These are phyloP conservation scores for Hura crepitans DNA, from an alignment of 441 rosid species.

Conservation along the genomic window DNA sequence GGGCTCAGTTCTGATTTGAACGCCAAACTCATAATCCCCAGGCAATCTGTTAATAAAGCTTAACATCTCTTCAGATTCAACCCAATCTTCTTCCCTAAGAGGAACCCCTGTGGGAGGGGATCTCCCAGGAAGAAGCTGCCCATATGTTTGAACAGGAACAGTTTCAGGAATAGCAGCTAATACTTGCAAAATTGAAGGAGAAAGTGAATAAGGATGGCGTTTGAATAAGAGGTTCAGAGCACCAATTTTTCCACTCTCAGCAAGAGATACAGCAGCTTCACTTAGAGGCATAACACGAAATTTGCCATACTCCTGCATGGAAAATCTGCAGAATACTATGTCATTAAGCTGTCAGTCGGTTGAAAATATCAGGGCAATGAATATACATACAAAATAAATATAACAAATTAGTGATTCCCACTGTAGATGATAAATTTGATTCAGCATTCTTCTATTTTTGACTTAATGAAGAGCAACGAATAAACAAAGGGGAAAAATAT, in stretches of 20 bases:
- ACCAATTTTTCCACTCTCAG: slow-evolving; percentile 95
- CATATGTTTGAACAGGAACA: slow-evolving; percentile 75
- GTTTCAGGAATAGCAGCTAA: slow-evolving; percentile 93
- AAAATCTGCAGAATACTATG: slow-evolving; percentile 65
- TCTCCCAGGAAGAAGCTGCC: slow-evolving; percentile 92
- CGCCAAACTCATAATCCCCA: slow-evolving; percentile 41
- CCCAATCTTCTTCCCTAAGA: slow-evolving; percentile 97
- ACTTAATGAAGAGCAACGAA: not conserved
- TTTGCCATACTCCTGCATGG: slow-evolving; percentile 78
- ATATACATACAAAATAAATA: not conserved
- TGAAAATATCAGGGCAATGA: slow-evolving; percentile 26
- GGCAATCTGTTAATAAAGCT: slow-evolving; percentile 52
- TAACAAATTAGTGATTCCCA: no score
- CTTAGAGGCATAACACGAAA: slow-evolving; percentile 64
- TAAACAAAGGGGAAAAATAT: not conserved
- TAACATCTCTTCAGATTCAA: slow-evolving; percentile 86
- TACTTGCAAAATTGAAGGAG: slow-evolving; percentile 60
- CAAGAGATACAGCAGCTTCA: slow-evolving; percentile 69
- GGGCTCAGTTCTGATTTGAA: slow-evolving; percentile 71
- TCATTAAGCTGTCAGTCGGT: slow-evolving; percentile 41
- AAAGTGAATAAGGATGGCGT: slow-evolving; percentile 88
- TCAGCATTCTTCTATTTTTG: not conserved
- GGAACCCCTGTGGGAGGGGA: slow-evolving; percentile 59
- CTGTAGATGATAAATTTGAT: not conserved
- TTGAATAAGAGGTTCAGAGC: slow-evolving; percentile 89